phyloP scores from a whole-genome alignment of 371 early-diverging fungal genomes.

The Batkoa obscura region DNA sequence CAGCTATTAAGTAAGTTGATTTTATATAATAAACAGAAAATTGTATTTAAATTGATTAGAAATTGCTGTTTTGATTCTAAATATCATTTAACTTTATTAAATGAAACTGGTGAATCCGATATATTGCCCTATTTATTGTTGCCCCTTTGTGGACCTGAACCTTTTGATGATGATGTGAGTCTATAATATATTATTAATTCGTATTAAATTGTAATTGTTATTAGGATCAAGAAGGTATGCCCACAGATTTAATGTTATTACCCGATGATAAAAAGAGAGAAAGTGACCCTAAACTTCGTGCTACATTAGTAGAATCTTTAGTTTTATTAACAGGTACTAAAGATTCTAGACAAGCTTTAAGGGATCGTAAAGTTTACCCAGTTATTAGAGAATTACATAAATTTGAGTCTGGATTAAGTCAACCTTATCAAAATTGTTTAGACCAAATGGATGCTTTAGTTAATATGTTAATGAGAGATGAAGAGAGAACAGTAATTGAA shows the following conservation, averaged over 20 bases:
- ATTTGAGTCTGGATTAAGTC: conserved; percentile 36
- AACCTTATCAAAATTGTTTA: conserved; percentile 12
- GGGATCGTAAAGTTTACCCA: conserved; percentile 66
- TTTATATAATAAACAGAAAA: too few relatives aligned
- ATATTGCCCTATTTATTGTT: conserved; percentile 68
- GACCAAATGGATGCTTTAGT: conserved; percentile 61
- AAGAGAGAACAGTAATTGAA: conserved; percentile 12
- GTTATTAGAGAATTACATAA: conserved; percentile 66
- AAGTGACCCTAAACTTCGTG: conserved; percentile 47
- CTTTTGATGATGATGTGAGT: conserved; percentile 58
- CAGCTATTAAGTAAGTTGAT: conserved; percentile 49
- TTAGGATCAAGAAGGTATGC: conserved; percentile 84
- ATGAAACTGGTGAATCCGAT: conserved; percentile 48
- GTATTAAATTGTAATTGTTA: background rate
- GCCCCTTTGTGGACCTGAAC: conserved; percentile 83
- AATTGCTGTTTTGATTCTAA: conserved; percentile 71
- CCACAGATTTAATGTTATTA: conserved; percentile 76
- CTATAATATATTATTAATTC: background rate
- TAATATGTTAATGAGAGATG: conserved; percentile 75
- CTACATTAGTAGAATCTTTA: conserved; percentile 56
- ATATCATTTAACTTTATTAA: conserved; percentile 28
- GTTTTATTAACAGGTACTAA: conserved; percentile 55
- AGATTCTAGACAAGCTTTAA: conserved; percentile 54
- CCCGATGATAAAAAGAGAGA: conserved; percentile 74
- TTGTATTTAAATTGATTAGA: conserved; percentile 11